These are phyloP conservation scores for Coemansia sp. DNA, from an alignment of 192 early-diverging fungal species.

Conservation along the genomic window DNA sequence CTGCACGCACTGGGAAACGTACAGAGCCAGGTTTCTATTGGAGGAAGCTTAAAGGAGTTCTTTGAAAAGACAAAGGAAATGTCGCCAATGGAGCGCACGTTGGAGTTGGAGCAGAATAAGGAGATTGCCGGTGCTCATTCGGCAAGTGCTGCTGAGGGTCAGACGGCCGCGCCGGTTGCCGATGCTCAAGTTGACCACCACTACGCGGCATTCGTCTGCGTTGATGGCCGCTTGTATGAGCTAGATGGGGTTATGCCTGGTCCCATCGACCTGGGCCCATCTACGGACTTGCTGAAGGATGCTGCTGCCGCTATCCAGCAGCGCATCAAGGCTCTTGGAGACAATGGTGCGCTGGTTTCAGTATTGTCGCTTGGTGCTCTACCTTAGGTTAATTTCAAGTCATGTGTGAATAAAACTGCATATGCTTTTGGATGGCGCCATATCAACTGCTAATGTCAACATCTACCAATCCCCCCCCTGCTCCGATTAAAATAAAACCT, in stretches of 20 bases:
- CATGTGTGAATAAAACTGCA: not conserved
- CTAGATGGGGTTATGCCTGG: constrained; percentile 79
- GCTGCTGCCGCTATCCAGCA: constrained; percentile 20
- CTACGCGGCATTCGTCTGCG: constrained; percentile 80
- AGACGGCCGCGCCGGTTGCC: constrained; percentile 67
- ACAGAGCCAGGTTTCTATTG: constrained; percentile 52
- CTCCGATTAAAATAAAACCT: not conserved
- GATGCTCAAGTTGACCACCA: constrained; percentile 80
- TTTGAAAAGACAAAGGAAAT: constrained; percentile 60
- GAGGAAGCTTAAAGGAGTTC: constrained; percentile 59
- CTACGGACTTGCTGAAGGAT: constrained; percentile 57
- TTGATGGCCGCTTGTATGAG: constrained; percentile 79
- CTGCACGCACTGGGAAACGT: constrained; percentile 85
- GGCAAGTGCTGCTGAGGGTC: constrained; percentile 58
- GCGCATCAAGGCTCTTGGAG: constrained; percentile 22
- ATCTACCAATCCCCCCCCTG: not conserved
- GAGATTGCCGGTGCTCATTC: constrained; percentile 59
- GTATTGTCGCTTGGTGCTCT: constrained; percentile 31
- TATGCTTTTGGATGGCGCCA: not conserved
- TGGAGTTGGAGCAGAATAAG: constrained; percentile 63
- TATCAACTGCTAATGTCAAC: not conserved
- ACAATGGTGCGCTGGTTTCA: constrained; percentile 16
- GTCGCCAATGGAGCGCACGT: constrained; percentile 72
- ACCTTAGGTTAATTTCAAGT: not conserved
- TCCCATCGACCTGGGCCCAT: constrained; percentile 82